phyloP scores from a whole-genome alignment of 2,329 filamentous ascomycete genomes.

The Colletotrichum truncatum region DNA sequence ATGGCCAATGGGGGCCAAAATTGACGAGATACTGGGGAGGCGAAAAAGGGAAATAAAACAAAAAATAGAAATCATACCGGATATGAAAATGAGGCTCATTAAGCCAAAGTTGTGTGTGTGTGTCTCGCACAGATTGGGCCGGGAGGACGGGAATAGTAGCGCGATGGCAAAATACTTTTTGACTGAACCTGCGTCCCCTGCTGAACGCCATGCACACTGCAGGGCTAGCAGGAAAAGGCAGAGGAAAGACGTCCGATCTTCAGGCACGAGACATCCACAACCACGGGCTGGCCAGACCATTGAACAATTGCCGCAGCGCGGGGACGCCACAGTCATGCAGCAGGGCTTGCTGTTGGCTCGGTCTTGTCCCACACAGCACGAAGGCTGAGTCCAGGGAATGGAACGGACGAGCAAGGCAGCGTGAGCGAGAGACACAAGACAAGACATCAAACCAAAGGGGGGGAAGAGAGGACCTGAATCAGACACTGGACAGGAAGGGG shows the following conservation, averaged over 20 bases:
- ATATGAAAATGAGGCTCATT: constrained; percentile 10
- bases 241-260: background rate
- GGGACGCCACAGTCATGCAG: background rate
- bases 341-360: background rate
- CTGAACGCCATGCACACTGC: constrained; percentile 2
- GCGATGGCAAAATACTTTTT: background rate
- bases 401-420: too few species aligned
- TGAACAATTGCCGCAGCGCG: constrained; percentile 5
- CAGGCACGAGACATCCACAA: constrained; percentile 12
- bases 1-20: background rate
- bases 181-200: background rate
- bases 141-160: background rate
- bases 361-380: background rate
- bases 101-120: too few species aligned
- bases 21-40: background rate
- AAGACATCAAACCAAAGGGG: background rate
- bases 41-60: background rate
- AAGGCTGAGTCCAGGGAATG: background rate
- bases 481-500: background rate
- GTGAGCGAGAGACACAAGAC: background rate
- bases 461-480: background rate
- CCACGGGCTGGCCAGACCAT: background rate
- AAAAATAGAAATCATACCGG: too few species aligned
- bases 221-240: background rate
- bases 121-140: background rate